These are phyloP conservation scores for Ceratocystis cubensis DNA, from an alignment of 2,329 filamentous ascomycete species.

Conservation along the genomic window DNA sequence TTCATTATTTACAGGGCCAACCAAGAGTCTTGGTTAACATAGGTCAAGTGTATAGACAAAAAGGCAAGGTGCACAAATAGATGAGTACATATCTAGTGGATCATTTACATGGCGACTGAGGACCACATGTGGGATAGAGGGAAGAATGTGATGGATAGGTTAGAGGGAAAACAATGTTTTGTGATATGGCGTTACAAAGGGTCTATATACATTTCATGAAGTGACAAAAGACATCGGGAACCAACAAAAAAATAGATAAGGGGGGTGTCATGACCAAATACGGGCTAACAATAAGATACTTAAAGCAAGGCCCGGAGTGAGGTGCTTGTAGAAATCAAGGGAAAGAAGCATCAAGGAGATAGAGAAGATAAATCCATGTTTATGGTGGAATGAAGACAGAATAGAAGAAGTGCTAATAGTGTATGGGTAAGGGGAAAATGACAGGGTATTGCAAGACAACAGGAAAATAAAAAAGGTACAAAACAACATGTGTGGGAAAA, in stretches of 20 bases:
- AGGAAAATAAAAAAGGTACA: conserved; percentile 21
- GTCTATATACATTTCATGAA: conserved; percentile 21
- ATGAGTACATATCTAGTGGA: not conserved
- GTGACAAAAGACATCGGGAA: conserved; percentile 18
- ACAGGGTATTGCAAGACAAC: conserved; percentile 21
- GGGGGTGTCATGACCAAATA: conserved; percentile 3
- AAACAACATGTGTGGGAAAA: conserved; percentile 21
- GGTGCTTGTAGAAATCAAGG: conserved; percentile 16
- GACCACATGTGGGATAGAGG: not conserved
- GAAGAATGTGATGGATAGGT: not conserved
- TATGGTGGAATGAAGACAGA: conserved; percentile 8
- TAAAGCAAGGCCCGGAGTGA: conserved; percentile 6
- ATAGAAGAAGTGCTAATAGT: conserved; percentile 15
- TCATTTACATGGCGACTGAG: not conserved
- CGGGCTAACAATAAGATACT: not conserved
- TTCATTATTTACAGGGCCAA: too few relatives aligned
- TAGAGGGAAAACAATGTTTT: conserved; percentile 11
- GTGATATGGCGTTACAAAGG: conserved; percentile 20
- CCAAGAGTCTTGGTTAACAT: too few relatives aligned
- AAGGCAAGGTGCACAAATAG: not conserved
- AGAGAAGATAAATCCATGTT: conserved; percentile 16
- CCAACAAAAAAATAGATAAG: conserved; percentile 9
- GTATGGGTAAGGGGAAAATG: conserved; percentile 13
- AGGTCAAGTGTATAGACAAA: too few relatives aligned
- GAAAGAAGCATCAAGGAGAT: conserved; percentile 22